Base-by-base conservation (phyloP, 2,329 filamentous ascomycete genomes). In the Fusarium hainanense region DNA sequence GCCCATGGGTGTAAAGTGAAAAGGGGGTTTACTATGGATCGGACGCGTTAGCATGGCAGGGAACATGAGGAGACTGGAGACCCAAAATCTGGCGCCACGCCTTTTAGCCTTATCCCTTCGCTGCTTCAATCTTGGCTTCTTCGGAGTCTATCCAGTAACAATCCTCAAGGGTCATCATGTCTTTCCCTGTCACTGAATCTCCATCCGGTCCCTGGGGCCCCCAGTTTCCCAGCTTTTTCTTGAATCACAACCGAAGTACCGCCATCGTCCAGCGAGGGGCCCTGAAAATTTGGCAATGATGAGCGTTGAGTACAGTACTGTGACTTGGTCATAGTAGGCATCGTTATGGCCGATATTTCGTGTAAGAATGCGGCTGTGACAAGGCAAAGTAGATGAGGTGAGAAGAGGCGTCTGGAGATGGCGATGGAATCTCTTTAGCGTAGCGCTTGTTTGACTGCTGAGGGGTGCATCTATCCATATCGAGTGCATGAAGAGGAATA, bases 171-270 rank as follows among this genome's bases (percentile, higher is more conserved):
- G 23, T 34, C 59, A 58, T 34, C 59, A 58, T 63, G 12, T 57
- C 21, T 25, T 54, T 54, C 51, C 57, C 30, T 18, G 30, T 47
- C 18, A 7, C 37, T 28, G 14, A 40, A 60, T 49, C 61, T 49
- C 63, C 63, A 54, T 60, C 42, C 34, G 23, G 28, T 14, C 30
- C 42, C 51, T 34, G 37, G 27, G 47, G 21, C n/a, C 46, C 27
- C 55, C 46, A 51, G 42, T 27, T 48, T 21, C 18, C 52, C 23
- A 27, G 23, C 18, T 46, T 43, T 62, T 49, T 37, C 55, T 48
- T 51, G 63, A 48, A 44, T n/a, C 46, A 49, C 47, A 66, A 61
- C 63, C 63, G 63, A 66, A 66, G 63, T 66, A 66, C 63, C 63
- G 62, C 63, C 62, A 49, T 59, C 30, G 43, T 11, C 16, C 30